Conservation (phyloP, 2,329 filamentous ascomycete species). For the Ophiostoma sp. region DNA sequence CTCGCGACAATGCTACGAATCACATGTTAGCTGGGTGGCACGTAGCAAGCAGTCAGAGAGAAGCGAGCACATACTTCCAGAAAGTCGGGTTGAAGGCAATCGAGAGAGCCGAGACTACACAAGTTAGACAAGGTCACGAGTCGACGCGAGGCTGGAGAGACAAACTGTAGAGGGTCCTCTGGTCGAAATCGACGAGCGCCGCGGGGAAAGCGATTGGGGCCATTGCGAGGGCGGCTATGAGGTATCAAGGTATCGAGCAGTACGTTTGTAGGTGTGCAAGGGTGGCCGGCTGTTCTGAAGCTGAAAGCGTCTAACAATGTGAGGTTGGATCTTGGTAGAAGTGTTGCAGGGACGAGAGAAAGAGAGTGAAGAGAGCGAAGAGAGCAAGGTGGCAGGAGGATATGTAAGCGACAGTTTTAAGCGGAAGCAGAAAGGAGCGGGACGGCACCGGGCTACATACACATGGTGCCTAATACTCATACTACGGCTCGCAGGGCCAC, state of each 20-base stretch:
- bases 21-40: conserved; percentile 33
- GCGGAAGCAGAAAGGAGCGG: conserved; percentile 1
- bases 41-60: not conserved
- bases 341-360: not conserved
- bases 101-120: conserved; percentile 66
- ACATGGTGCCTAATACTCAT: not conserved
- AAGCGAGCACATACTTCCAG: conserved; percentile 72
- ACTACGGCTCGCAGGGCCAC: not conserved
- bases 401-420: not conserved
- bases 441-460: not conserved
- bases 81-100: conserved; percentile 98
- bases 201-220: conserved; percentile 12
- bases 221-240: not conserved
- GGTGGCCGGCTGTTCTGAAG: too few species aligned
- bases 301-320: not conserved
- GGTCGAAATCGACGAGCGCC: conserved; percentile 55
- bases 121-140: not conserved
- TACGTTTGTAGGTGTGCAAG: too few species aligned
- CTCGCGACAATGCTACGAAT: conserved; percentile 68
- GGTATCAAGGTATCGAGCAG: not conserved
- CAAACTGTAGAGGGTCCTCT: conserved; percentile 62
- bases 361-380: not conserved
- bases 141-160: conserved; percentile 23
- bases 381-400: not conserved
- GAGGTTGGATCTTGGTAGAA: not conserved